Evolutionary conservation across 2,329 filamentous ascomycete species (phyloP).

Genomic region (Botrytis deweyae): DNA sequence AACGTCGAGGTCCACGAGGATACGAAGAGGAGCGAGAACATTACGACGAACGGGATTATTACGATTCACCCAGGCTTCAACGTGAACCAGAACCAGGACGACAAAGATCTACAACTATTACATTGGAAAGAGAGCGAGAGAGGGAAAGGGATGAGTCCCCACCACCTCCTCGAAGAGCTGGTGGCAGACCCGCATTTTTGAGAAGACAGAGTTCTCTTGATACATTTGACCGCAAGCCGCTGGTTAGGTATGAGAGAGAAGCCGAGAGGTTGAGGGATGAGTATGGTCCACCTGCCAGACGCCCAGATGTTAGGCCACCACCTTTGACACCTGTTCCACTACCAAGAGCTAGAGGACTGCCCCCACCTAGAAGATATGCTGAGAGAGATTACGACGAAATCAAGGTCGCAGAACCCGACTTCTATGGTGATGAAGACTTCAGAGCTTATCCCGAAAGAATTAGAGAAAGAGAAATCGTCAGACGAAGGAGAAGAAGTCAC

Average conservation of each 20-base stretch:
- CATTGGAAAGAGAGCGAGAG: conserved; percentile 33
- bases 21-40: conserved; percentile 39
- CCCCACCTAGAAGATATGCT: conserved; percentile 57
- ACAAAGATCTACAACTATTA: conserved; percentile 38
- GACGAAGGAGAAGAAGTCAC: conserved; percentile 43
- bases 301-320: conserved; percentile 46
- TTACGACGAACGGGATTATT: conserved; percentile 46
- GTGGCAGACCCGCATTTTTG: conserved; percentile 64
- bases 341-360: conserved; percentile 60
- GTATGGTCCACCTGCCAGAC: conserved; percentile 55
- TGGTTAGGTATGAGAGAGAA: conserved; percentile 45
- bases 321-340: conserved; percentile 61
- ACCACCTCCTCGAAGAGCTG: conserved; percentile 37
- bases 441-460: conserved; percentile 60
- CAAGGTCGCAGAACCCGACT: conserved; percentile 63
- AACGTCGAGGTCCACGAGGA: conserved; percentile 43
- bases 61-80: conserved; percentile 41
- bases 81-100: conserved; percentile 42
- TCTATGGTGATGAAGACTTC: conserved; percentile 71
- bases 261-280: conserved; percentile 52
- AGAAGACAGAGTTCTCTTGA: conserved; percentile 87
- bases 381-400: conserved; percentile 66
- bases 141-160: conserved; percentile 32
- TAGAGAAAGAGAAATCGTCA: conserved; percentile 60
- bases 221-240: conserved; percentile 78